Base-by-base conservation (phyloP, 208 protist genomes). In the Trypanosoma platydactyli region DNA sequence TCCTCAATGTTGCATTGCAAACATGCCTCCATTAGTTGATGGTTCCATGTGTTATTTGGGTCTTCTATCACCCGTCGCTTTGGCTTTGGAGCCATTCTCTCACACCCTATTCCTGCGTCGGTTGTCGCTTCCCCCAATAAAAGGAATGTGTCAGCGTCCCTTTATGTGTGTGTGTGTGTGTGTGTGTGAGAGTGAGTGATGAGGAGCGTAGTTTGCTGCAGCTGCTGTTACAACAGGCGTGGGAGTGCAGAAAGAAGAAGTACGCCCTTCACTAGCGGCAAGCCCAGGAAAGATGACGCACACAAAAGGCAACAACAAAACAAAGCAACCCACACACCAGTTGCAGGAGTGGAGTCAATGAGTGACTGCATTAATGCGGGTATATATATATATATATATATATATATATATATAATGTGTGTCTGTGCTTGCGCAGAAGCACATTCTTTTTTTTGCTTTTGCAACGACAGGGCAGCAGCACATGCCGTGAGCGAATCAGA, bases 31-130 rank as follows among this genome's bases (percentile, higher is more conserved):
- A 91, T 88, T 11, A 95, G 71, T 59, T 92, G 83, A 50, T 79
- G 55, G 49, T 90, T 91, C 86, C 86, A 95, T 61, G 89, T 92
- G 79, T 95, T 86, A 42, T 81, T 76, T 1, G 86, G 83, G 65
- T 92, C 89, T 48, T 95, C 89, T 22, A 83, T 64, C 49, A 77
- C 57, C 60, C 68, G 71, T 12, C 71, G 68, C 56, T 59, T 65
- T n/a, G 45, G 7, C 50, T 79, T 86, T 9, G 71, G 66, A 33
- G 77, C 45, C 77, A 81, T 81, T 58, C 29, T n/a, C 20, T 15
- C 24, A 20, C 33, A 3, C 9, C 5, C 33, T 38, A 3, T 9
- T 38, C 5, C 33, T 38, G 33, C 33, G 3, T 41, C 41, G 40
- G 29, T 44, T 42, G 29, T 41, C 38, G 54, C 0, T 29, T 56